Evolutionary conservation across 148 eudicot species (phyloP).

Genomic region (Vaccinium darrowii): DNA sequence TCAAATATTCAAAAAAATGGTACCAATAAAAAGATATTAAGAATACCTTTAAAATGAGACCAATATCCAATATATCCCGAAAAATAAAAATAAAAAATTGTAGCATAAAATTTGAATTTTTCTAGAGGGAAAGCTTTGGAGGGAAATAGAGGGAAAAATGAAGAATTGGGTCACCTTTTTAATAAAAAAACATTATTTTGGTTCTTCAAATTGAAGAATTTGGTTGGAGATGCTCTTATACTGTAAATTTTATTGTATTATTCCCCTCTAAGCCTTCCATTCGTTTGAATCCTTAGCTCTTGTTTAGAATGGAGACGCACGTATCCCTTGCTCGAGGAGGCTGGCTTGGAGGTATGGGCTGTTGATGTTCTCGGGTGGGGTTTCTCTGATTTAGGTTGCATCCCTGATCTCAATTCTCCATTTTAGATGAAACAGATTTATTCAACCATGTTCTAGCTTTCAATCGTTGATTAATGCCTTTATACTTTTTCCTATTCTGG

Average conservation of each 20-base stretch:
- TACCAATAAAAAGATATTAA: too few species aligned
- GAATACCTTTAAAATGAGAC: too few species aligned
- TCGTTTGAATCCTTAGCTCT: slow-evolving; percentile 44
- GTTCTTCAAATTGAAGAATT: too few species aligned
- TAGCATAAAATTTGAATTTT: too few species aligned
- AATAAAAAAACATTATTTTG: too few species aligned
- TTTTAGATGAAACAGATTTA: background rate
- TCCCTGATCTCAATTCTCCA: slow-evolving; percentile 2
- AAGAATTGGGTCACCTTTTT: too few species aligned
- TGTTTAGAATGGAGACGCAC: slow-evolving; percentile 88
- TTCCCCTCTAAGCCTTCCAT: slow-evolving; percentile 11
- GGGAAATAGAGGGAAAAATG: too few species aligned
- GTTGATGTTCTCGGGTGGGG: slow-evolving; percentile 95
- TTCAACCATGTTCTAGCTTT: background rate
- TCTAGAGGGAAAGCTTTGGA: too few species aligned
- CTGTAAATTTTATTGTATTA: slow-evolving; percentile 1
- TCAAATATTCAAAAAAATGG: too few species aligned
- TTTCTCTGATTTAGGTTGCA: slow-evolving; percentile 86
- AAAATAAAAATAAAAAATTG: too few species aligned
- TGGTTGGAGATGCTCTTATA: too few species aligned
- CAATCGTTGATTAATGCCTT: background rate
- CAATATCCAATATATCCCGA: too few species aligned
- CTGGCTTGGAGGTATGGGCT: slow-evolving; percentile 84
- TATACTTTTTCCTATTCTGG: background rate
- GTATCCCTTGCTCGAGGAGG: slow-evolving; percentile 76